These are phyloP conservation scores for Phycomyces blakesleeanus DNA, from an alignment of 192 early-diverging fungal genomes.

Conservation along the genomic window DNA sequence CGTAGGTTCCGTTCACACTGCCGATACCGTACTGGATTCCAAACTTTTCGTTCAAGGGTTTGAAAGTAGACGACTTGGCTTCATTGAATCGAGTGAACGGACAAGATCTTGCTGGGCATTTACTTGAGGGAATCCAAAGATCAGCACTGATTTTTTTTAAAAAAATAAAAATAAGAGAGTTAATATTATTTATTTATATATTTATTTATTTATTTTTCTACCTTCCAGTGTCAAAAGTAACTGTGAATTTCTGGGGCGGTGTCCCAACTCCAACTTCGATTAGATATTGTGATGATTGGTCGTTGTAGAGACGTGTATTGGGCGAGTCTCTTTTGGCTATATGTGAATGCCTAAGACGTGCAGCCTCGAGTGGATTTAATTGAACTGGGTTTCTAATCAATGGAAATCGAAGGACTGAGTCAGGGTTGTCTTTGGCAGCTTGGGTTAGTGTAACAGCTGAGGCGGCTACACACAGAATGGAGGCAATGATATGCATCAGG, in stretches of 20 bases:
- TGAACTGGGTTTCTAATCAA: slow-evolving; percentile 6
- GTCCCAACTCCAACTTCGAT: slow-evolving; percentile 30
- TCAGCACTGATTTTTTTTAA: no score
- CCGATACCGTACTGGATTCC: slow-evolving; percentile 35
- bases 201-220: slow-evolving; percentile 6
- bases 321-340: slow-evolving; percentile 8
- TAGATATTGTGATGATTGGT: slow-evolving; percentile 34
- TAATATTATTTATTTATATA: no score
- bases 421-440: no score
- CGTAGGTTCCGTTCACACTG: slow-evolving; percentile 29
- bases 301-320: slow-evolving; percentile 18
- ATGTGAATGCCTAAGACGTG: slow-evolving; percentile 3
- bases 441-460: no score
- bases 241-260: slow-evolving; percentile 26
- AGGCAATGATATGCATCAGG: no score
- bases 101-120: slow-evolving; percentile 22
- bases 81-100: slow-evolving; percentile 19
- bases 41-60: slow-evolving; percentile 11
- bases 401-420: slow-evolving; percentile 21
- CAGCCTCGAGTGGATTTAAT: slow-evolving; percentile 7
- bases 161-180: no score
- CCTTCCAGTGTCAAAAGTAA: slow-evolving; percentile 36
- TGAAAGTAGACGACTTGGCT: slow-evolving; percentile 28
- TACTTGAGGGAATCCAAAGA: slow-evolving; percentile 28
- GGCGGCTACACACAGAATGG: no score